Percentiles rank a stretch among this genome's conserved stretches.
Evolutionary conservation across 495 filamentous ascomycete genomes (phyloP).

Genomic region (Terfezia boudieri): DNA sequence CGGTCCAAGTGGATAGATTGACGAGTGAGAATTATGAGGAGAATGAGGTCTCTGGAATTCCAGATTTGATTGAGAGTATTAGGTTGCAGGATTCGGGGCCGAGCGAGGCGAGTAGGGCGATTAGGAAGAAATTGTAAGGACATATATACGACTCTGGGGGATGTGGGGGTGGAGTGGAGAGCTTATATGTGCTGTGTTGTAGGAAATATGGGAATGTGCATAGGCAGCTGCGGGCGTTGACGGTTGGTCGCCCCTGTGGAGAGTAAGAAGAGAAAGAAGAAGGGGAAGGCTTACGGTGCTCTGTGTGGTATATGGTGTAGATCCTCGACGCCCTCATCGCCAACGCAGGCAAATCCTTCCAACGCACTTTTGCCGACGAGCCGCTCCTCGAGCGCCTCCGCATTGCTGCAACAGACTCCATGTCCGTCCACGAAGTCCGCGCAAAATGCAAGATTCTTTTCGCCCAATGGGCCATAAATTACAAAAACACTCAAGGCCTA

Average conservation of each 20-base stretch:
- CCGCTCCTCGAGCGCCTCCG: constrained; percentile 77
- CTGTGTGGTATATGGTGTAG: constrained; percentile 5
- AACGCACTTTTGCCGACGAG: constrained; percentile 72
- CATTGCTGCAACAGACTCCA: constrained; percentile 60
- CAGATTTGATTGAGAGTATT: constrained; percentile 83
- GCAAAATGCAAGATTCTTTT: constrained; percentile 72
- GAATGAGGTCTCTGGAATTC: constrained; percentile 76
- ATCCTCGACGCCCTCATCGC: constrained; percentile 76
- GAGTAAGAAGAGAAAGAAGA: neutral
- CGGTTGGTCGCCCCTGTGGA: constrained; percentile 25
- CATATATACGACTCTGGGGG: neutral
- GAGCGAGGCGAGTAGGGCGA: constrained; percentile 69
- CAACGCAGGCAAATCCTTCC: constrained; percentile 77
- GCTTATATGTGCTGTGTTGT: neutral
- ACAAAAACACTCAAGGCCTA: constrained; percentile 63
- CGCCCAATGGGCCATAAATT: constrained; percentile 64
- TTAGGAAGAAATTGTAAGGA: constrained; percentile 82
- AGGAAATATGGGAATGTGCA: constrained; percentile 90
- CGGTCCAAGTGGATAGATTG: constrained; percentile 78
- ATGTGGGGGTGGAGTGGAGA: neutral
- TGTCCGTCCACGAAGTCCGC: constrained; percentile 67
- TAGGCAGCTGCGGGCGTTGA: constrained; percentile 71
- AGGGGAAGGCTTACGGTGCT: too few relatives aligned
- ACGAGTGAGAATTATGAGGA: constrained; percentile 77
- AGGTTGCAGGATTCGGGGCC: constrained; percentile 75